Conservation (phyloP, 179 eudicot genomes). For the Heliamphora pulchella region DNA sequence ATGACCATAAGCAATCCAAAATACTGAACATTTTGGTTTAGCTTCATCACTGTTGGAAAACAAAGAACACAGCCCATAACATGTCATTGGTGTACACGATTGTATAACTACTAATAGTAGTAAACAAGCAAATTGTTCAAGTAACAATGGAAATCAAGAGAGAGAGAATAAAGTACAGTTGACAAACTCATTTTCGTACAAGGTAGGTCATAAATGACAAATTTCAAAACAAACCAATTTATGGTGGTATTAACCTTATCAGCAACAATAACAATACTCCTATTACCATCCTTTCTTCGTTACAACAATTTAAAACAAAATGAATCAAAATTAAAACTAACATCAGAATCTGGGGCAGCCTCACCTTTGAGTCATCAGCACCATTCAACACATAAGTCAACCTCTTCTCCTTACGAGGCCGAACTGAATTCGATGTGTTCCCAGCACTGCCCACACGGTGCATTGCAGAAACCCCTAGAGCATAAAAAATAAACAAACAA, state of each 20-base stretch:
- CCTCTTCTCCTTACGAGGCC: constrained; percentile 91
- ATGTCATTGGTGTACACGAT: background rate
- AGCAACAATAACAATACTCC: background rate
- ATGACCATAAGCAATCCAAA: background rate
- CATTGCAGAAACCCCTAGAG: constrained; percentile 53
- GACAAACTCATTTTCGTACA: background rate
- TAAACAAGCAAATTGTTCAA: constrained; percentile 8
- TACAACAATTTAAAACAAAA: background rate
- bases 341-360: constrained; percentile 2
- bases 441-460: constrained; percentile 96
- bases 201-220: background rate
- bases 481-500: background rate
- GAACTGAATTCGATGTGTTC: constrained; percentile 68
- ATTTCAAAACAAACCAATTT: background rate
- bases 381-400: constrained; percentile 75
- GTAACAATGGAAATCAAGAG: background rate
- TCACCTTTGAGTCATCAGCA: constrained; percentile 85
- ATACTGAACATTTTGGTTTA: background rate
- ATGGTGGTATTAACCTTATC: background rate
- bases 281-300: background rate
- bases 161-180: background rate
- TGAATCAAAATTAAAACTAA: background rate
- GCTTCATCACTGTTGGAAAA: background rate
- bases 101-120: background rate
- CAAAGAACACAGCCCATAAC: background rate